Conservation (phyloP, 2,329 filamentous ascomycete genomes). For the Colletotrichum tanaceti region DNA sequence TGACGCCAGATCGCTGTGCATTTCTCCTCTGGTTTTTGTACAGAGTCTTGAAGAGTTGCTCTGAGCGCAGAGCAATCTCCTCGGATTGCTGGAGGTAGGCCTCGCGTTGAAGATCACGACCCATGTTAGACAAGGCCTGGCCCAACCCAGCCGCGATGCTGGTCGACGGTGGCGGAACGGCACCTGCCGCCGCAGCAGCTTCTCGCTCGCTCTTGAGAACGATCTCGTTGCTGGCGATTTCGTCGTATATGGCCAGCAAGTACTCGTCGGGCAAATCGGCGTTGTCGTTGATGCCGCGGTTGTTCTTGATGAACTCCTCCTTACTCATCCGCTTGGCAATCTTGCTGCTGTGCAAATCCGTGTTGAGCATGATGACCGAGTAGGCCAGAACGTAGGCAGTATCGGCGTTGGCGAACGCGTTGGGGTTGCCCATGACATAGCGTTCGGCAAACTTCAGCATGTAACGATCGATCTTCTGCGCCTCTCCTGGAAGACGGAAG, state of each 20-base stretch:
- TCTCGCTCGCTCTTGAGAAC: constrained; percentile 93
- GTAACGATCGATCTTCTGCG: constrained; percentile 98
- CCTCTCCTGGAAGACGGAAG: constrained; percentile 94
- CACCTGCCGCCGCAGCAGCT: constrained; percentile 83
- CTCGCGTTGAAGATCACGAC: constrained; percentile 90
- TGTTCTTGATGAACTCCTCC: constrained; percentile 99
- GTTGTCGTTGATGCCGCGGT: constrained; percentile 96
- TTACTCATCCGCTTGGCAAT: constrained; percentile 89
- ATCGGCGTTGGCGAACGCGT: constrained; percentile 97
- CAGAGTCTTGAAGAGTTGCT: constrained; percentile 92
- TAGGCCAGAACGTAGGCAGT: constrained; percentile 97
- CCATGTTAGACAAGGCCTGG: constrained; percentile 90
- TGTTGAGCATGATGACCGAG: constrained; percentile 96
- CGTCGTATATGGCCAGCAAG: constrained; percentile 87
- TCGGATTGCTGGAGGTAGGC: constrained; percentile 95
- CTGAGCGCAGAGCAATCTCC: constrained; percentile 80
- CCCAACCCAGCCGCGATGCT: constrained; percentile 86
- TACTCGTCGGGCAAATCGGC: constrained; percentile 95
- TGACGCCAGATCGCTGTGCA: constrained; percentile 73
- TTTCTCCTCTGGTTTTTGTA: constrained; percentile 90
- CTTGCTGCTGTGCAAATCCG: constrained; percentile 92
- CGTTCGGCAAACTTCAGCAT: constrained; percentile 99
- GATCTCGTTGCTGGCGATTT: constrained; percentile 92
- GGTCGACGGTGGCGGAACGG: constrained; percentile 66
- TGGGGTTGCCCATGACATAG: constrained; percentile 94